Percentiles rank a stretch among this genome's conserved stretches.
phyloP scores from a whole-genome alignment of 768 basidiomycete species.

The Paxillus involutus region DNA sequence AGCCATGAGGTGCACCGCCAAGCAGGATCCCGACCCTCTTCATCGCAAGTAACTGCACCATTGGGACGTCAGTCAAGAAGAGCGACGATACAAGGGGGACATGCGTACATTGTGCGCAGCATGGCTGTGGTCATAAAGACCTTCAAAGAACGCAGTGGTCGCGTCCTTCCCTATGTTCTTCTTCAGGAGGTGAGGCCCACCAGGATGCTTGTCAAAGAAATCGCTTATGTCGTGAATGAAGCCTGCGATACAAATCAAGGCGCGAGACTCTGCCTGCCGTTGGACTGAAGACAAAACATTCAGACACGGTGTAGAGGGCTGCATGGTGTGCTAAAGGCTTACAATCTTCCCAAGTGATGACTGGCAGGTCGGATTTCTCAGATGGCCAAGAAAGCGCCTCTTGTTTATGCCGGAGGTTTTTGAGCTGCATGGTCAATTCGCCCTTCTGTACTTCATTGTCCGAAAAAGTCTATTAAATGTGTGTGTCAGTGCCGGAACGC shows the following conservation, averaged over 20 bases:
- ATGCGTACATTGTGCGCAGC: constrained; percentile 77
- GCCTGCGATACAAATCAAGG: constrained; percentile 82
- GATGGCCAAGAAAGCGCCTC: constrained; percentile 76
- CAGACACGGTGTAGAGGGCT: not conserved
- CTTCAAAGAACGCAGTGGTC: constrained; percentile 89
- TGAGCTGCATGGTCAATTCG: constrained; percentile 87
- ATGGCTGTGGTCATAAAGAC: constrained; percentile 81
- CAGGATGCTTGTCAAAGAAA: constrained; percentile 88
- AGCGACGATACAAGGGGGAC: not conserved
- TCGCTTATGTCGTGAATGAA: constrained; percentile 84
- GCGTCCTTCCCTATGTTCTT: constrained; percentile 88
- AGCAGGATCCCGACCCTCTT: constrained; percentile 50
- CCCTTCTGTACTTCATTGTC: constrained; percentile 77
- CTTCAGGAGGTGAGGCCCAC: constrained; percentile 75
- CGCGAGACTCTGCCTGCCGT: constrained; percentile 72
- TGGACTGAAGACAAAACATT: constrained; percentile 49
- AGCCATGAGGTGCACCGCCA: constrained; percentile 44
- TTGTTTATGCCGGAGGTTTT: constrained; percentile 73
- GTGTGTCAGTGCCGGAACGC: not conserved
- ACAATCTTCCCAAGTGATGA: constrained; percentile 85
- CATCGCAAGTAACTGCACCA: constrained; percentile 26
- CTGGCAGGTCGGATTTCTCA: constrained; percentile 71
- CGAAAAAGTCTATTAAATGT: constrained; percentile 38
- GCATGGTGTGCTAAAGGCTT: constrained; percentile 24
- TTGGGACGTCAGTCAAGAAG: not conserved